Conservation (phyloP, 495 filamentous ascomycete genomes). For the Bombardia bombarda region DNA sequence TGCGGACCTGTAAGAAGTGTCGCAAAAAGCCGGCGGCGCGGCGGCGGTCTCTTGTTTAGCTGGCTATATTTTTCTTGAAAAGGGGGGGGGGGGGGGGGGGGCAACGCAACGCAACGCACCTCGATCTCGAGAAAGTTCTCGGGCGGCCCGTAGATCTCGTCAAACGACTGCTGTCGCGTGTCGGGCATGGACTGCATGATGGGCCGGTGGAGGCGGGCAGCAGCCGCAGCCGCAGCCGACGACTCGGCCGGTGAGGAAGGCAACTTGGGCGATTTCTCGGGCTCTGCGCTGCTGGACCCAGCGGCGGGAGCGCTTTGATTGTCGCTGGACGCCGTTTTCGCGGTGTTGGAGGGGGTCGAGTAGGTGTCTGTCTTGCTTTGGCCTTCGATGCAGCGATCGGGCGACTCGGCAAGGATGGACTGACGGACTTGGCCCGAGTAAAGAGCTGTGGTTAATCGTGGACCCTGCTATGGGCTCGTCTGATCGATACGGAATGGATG, state of each 20-base stretch:
- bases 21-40: too few species aligned
- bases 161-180: constrained; percentile 85
- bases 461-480: too few species aligned
- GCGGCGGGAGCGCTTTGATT: constrained; percentile 16
- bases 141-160: constrained; percentile 97
- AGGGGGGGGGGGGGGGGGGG: too few species aligned
- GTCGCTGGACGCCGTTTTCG: constrained; percentile 28
- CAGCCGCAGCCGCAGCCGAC: constrained; percentile 22
- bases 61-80: background rate
- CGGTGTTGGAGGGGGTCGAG: constrained; percentile 22
- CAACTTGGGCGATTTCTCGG: constrained; percentile 10
- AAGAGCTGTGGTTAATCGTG: too few species aligned
- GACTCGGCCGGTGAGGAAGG: constrained; percentile 19
- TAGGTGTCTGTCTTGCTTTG: constrained; percentile 9
- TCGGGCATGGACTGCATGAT: constrained; percentile 78
- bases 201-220: constrained; percentile 39
- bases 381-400: too few species aligned
- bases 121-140: constrained; percentile 99
- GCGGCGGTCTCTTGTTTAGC: too few species aligned
- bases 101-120: constrained; percentile 38
- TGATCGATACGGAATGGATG: too few species aligned
- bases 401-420: too few species aligned
- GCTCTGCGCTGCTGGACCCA: constrained; percentile 15
- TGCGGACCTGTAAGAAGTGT: constrained; percentile 87
- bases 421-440: too few species aligned